Percentiles rank a stretch among this genome's conserved stretches.
phyloP scores from a whole-genome alignment of 805 yeast genomes.

The Wickerhamomyces pijperi region DNA sequence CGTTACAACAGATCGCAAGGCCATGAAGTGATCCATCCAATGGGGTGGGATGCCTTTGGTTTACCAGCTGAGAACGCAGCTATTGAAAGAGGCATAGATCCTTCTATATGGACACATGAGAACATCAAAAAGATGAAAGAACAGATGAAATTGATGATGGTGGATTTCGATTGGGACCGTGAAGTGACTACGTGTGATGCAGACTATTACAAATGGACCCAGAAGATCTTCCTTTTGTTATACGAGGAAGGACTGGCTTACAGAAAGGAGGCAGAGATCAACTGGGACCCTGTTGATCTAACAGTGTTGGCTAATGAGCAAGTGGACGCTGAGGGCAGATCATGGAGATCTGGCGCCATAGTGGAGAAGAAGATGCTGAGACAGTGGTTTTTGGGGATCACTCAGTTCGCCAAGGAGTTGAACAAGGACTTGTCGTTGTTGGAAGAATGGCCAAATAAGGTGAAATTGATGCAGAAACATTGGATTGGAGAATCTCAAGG shows the following conservation, averaged over 20 bases:
- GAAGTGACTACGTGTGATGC: slow-evolving; percentile 82
- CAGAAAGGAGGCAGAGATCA: slow-evolving; percentile 76
- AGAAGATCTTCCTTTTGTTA: slow-evolving; percentile 65
- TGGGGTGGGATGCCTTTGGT: slow-evolving; percentile 99
- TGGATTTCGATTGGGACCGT: slow-evolving; percentile 88
- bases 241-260: slow-evolving; percentile 76
- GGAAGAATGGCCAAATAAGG: slow-evolving; percentile 78
- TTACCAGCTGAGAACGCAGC: slow-evolving; percentile 98
- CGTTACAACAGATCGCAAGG: slow-evolving; percentile 73
- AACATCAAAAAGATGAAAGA: slow-evolving; percentile 81
- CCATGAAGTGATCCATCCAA: slow-evolving; percentile 76
- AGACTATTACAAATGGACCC: slow-evolving; percentile 89
- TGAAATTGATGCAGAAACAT: slow-evolving; percentile 79
- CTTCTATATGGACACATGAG: slow-evolving; percentile 69
- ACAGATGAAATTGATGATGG: slow-evolving; percentile 70
- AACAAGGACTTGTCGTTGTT: slow-evolving; percentile 52
- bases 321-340: slow-evolving; percentile 79
- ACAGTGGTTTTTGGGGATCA: slow-evolving; percentile 93
- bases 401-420: slow-evolving; percentile 64
- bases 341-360: slow-evolving; percentile 95
- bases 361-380: slow-evolving; percentile 75
- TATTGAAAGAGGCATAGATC: slow-evolving; percentile 68
- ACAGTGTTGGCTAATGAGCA: slow-evolving; percentile 96
- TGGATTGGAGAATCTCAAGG: slow-evolving; percentile 93
- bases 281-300: slow-evolving; percentile 95